Conservation (phyloP, 2,329 filamentous ascomycete species). For the Allantophomopsis cytisporea region DNA sequence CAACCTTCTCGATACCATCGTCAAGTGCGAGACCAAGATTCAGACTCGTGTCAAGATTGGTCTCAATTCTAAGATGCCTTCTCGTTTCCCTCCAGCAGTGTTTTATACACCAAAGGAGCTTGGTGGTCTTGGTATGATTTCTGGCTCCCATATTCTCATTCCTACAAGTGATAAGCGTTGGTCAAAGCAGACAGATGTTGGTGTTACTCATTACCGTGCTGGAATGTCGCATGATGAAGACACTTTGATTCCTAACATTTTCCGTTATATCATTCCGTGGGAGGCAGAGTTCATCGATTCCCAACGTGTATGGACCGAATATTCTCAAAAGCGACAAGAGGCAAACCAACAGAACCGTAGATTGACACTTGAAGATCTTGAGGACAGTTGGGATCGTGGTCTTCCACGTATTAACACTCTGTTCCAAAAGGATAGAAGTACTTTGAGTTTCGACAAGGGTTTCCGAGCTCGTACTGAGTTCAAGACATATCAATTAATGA, state of each 20-base stretch:
- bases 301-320: conserved; percentile 97
- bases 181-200: conserved; percentile 96
- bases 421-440: conserved; percentile 97
- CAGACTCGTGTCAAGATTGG: conserved; percentile 98
- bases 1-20: conserved; percentile 87
- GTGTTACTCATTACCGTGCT: conserved; percentile 90
- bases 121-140: conserved; percentile 97
- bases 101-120: conserved; percentile 99
- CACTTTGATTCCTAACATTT: conserved; percentile 95
- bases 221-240: conserved; percentile 99
- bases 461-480: conserved; percentile 94
- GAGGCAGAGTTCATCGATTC: conserved; percentile 98
- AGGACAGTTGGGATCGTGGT: conserved; percentile 97
- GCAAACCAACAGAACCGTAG: conserved; percentile 95
- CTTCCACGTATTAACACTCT: conserved; percentile 95
- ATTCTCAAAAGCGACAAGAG: conserved; percentile 93
- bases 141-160: conserved; percentile 93
- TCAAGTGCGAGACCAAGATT: conserved; percentile 99
- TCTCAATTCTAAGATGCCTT: conserved; percentile 98
- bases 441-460: conserved; percentile 94
- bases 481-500: conserved; percentile 98
- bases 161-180: conserved; percentile 95
- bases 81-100: conserved; percentile 91
- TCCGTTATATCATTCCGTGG: conserved; percentile 98
- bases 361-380: conserved; percentile 86